Evolutionary conservation across 2,329 filamentous ascomycete genomes (phyloP), one percentile per base, ranked within the genome.

Genomic region (Sporothrix pseudoabietina): DNA sequence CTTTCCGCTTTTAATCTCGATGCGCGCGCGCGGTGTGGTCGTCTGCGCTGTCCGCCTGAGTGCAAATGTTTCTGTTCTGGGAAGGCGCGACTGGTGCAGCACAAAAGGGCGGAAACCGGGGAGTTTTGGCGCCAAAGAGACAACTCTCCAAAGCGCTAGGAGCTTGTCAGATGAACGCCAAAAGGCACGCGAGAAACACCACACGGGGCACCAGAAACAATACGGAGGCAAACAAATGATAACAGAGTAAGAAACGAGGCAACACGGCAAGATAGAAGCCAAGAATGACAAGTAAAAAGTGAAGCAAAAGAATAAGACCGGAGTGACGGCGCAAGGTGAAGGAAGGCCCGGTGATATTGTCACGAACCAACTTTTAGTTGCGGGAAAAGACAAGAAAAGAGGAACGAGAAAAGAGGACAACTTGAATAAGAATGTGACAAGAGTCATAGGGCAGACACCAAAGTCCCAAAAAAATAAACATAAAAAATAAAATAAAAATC

Each of bases 11-110:
- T 39, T 49, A 9, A 9, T 22, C 22, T 55, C 52, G 52, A 26
- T 66, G 19, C 47, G 35, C 35, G 22, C n/a, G 52, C n/a, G 39
- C 30, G 70, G n/a, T 41, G 35, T 57, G 39, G 72, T 71, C 72
- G 39, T 66, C 68, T 73, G 72, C 47, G 55, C 47, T 71, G 69
- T 69, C 41, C 69, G 71, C 69, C 63, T 74, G 72, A 35, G 55
- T 19, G 16, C 54, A 10, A 39, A 32, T 19, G 47, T 68, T 68
- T 32, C 47, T 71, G 61, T 47, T 49, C 32, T 47, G 19, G 59
- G 70, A 72, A 72, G 49, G 70, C 47, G 26, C 73, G 70, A 72
- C 65, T 39, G 47, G 57, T 49, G 57, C n/a, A 41, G 70, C 14
- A 22, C 59, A 49, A 41, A 30, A 12, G 22, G 41, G 30, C 22